Base-by-base conservation (phyloP, 257 asterid species). In the Agastache rugosa region DNA sequence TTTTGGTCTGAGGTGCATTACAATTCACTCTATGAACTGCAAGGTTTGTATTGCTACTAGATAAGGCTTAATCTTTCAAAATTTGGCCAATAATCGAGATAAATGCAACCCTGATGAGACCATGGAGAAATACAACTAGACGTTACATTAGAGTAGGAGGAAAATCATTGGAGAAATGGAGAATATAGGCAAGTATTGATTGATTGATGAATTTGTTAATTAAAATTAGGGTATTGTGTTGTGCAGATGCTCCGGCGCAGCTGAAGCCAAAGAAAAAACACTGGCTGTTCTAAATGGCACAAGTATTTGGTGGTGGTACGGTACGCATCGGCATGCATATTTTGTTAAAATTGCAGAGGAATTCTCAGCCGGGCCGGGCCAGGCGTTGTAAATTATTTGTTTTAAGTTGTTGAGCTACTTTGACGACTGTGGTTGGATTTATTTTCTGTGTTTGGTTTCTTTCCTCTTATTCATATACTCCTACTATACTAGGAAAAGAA, bases 1-100 rank as follows among this genome's bases (percentile, higher is more conserved):
- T 88, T 88, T 76, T 88, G 94, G 91, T 83, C 88, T 2, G 90
- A 88, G 78, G 91, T 88, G 77, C 91, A 86, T 80, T 88, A 86
- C 83, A 88, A 86, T 75, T 88, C 94, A 9, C 94, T 88, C 27
- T 86, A 88, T 48, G 90, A 86, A 65, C 60, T 80, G 12, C 80
- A 56, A 87, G 87, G 92, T 87, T 39, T 25, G 87, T 78, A n/a
- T 62, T 23, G 12, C 41, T 44, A 11, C 23, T 31, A 20, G 45
- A 53, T 63, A 74, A 16, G 25, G 22, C 45, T 23, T 19, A 15
- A 41, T 60, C 44, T 61, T 31, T 44, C 39, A 69, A 25, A 41
- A 31, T 12, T 27, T 31, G 10, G 62, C 67, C 14, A 7, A 4
- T 17, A 71, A 16, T 39, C 29, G 6, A 31, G 29, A 69, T 74